Evolutionary conservation across 176 grass and related monocot genomes (phyloP).

Genomic region (Triticum urartu): DNA sequence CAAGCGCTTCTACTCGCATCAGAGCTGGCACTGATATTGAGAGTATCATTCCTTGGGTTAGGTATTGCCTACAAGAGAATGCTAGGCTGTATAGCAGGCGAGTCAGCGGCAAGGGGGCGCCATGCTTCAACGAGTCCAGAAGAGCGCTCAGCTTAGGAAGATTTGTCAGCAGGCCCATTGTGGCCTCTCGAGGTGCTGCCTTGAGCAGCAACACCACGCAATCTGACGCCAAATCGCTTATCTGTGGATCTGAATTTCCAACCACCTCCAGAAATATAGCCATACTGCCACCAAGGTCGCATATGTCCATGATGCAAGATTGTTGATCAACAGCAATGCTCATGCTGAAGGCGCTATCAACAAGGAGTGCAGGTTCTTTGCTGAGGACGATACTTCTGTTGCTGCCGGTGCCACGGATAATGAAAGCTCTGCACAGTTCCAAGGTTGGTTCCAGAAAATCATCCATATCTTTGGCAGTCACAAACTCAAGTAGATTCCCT

Average conservation of each 20-base stretch:
- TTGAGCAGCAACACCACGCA: constrained; percentile 76
- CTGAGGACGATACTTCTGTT: constrained; percentile 68
- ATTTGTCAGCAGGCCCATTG: constrained; percentile 75
- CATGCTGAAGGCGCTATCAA: constrained; percentile 81
- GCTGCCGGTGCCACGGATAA: constrained; percentile 73
- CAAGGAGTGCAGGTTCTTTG: constrained; percentile 75
- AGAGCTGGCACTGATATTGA: constrained; percentile 76
- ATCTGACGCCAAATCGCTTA: constrained; percentile 79
- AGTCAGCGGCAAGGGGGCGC: constrained; percentile 39
- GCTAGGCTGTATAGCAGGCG: constrained; percentile 79
- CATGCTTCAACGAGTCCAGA: constrained; percentile 60
- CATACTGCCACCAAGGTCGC: constrained; percentile 83
- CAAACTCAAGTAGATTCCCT: constrained; percentile 91
- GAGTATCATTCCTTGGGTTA: constrained; percentile 88
- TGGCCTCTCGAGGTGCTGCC: constrained; percentile 77
- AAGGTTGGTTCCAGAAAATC: constrained; percentile 96
- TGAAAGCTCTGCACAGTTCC: constrained; percentile 82
- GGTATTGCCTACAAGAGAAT: constrained; percentile 83
- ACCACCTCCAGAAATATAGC: constrained; percentile 76
- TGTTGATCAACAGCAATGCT: constrained; percentile 89
- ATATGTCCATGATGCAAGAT: constrained; percentile 76
- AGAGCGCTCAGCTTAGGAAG: constrained; percentile 63
- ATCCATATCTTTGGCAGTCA: constrained; percentile 86
- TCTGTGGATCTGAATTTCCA: constrained; percentile 57
- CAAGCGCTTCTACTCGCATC: constrained; percentile 66